Conservation (phyloP, 225 moss, liverwort and hornwort species). For the Bryoerythrophyllum caledonicum region DNA sequence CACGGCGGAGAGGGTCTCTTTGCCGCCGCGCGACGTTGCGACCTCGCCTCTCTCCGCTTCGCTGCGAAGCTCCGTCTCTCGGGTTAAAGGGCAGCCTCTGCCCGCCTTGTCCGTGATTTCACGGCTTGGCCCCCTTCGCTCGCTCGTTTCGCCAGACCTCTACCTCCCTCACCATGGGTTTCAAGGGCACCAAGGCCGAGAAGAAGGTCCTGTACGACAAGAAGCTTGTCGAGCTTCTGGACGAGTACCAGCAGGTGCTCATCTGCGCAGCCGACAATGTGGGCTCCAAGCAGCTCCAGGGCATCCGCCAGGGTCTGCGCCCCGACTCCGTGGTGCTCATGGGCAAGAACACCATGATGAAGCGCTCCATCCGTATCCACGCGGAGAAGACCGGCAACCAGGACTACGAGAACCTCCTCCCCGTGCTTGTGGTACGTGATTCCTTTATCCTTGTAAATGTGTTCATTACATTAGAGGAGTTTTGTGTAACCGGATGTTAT, state of each 20-base stretch:
- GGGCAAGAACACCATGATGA: slow-evolving; percentile 99
- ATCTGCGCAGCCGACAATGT: slow-evolving; percentile 94
- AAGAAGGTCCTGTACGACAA: slow-evolving; percentile 77
- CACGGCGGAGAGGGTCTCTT: rapidly evolving
- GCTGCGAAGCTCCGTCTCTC: slow-evolving; percentile 6
- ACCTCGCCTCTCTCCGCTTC: slow-evolving; percentile 1
- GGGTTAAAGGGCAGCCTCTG: slow-evolving; percentile 63
- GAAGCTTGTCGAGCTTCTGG: slow-evolving; percentile 83
- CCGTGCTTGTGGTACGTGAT: slow-evolving; percentile 69
- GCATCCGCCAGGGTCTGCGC: slow-evolving; percentile 75
- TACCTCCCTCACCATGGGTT: slow-evolving; percentile 54
- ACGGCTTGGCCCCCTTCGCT: slow-evolving; percentile 54
- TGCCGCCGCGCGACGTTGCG: slow-evolving; percentile 23
- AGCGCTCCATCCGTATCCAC: slow-evolving; percentile 77
- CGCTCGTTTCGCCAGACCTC: neutral
- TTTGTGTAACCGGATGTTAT: too few species aligned
- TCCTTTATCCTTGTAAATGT: too few species aligned
- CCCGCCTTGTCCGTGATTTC: slow-evolving; percentile 63
- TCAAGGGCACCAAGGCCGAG: slow-evolving; percentile 96
- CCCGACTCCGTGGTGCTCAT: slow-evolving; percentile 88
- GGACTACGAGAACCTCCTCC: slow-evolving; percentile 59
- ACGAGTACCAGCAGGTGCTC: slow-evolving; percentile 77
- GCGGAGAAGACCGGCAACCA: slow-evolving; percentile 77
- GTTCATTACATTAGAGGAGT: too few species aligned
- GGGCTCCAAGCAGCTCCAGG: slow-evolving; percentile 87